Conservation (phyloP, 176 grass and related monocot genomes). For the Pontederia crassipes region DNA sequence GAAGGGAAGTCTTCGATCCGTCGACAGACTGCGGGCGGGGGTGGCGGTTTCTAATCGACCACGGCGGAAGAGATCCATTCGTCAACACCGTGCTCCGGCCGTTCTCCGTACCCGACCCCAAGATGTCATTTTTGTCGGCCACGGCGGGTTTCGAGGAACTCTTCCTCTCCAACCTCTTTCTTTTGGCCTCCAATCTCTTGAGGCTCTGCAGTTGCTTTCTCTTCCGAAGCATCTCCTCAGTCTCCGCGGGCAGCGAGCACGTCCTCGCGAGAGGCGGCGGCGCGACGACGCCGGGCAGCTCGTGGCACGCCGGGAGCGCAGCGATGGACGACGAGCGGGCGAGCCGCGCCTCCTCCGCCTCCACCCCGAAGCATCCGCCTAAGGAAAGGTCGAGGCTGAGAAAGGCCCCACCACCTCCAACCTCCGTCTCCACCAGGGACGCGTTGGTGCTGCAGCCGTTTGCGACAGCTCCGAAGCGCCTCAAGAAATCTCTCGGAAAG, state of each 20-base stretch:
- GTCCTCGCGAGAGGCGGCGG: conserved; percentile 30
- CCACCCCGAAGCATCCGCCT: conserved; percentile 41
- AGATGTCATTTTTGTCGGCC: conserved; percentile 1
- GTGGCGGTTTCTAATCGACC: too few species aligned
- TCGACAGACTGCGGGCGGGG: too few species aligned
- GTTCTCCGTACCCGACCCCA: neutral
- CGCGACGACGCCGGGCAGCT: neutral
- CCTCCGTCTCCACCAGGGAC: neutral
- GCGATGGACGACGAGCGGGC: conserved; percentile 42
- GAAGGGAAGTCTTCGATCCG: too few species aligned
- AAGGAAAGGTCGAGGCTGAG: conserved; percentile 67
- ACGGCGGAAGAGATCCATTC: too few species aligned
- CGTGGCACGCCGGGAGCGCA: neutral
- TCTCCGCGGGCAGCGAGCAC: conserved; percentile 41
- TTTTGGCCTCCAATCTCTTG: conserved; percentile 56
- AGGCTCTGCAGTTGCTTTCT: conserved; percentile 41
- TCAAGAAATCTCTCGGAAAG: conserved; percentile 6
- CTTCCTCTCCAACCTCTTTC: conserved; percentile 47
- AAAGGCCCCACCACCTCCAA: neutral
- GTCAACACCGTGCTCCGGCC: too few species aligned
- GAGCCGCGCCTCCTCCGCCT: conserved; percentile 23
- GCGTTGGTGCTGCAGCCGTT: too few species aligned
- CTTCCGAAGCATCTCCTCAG: conserved; percentile 37
- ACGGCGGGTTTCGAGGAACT: conserved; percentile 31
- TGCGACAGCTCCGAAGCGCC: neutral